These are phyloP conservation scores for Hyaloscypha bicolor DNA, from an alignment of 495 filamentous ascomycete species.

Conservation along the genomic window DNA sequence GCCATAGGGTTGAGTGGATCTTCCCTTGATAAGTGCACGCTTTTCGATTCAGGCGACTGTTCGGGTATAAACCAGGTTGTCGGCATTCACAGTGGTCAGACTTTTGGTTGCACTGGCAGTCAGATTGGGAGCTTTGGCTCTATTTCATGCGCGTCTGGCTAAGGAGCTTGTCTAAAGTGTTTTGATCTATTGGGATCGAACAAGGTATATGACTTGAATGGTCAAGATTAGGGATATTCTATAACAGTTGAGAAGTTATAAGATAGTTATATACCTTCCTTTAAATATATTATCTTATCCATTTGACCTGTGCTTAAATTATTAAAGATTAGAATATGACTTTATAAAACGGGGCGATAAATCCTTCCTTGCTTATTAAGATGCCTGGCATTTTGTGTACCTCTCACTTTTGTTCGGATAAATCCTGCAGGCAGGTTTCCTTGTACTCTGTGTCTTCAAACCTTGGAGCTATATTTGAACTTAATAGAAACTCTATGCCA, in stretches of 20 bases:
- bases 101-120: not conserved
- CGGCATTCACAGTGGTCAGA: not conserved
- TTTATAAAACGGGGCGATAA: no score
- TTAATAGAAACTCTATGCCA: no score
- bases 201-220: not conserved
- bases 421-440: no score
- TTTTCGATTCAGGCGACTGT: not conserved
- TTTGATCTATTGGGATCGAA: not conserved
- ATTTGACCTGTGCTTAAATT: no score
- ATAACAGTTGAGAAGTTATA: not conserved
- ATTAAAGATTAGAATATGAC: no score
- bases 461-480: no score
- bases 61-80: not conserved
- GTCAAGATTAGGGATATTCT: not conserved
- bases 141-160: not conserved
- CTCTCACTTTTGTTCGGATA: no score
- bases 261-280: constrained; percentile 2
- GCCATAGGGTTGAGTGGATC: constrained; percentile 1
- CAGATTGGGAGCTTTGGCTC: constrained; percentile 1
- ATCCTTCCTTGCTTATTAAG: no score
- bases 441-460: no score
- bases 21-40: not conserved
- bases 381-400: no score
- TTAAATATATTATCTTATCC: constrained; percentile 3
- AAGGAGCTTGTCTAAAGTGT: not conserved